Base-by-base conservation (phyloP, 176 grass and related monocot genomes). In the Melocanna baccifera region DNA sequence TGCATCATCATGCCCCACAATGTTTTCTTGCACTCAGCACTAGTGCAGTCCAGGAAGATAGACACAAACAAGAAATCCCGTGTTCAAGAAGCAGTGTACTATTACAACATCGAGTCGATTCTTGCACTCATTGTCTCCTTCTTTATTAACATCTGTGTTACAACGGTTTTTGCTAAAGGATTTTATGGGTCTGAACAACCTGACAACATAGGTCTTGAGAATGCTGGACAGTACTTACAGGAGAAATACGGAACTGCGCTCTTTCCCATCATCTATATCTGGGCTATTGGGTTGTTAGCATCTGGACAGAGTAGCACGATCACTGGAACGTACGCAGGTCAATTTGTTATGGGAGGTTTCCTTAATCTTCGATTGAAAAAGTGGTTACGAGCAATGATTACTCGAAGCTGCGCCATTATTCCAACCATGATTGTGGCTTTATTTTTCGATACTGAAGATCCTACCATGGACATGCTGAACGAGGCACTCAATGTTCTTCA, bases 401-500 rank as follows among this genome's bases (percentile, higher is more conserved):
- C 94, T 62, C 91, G 94, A 69, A 97, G 92, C 64, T 97, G 83
- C 46, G 94, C 94, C 40, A 92, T 97, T 85, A 81, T 97, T 79
- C 94, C 94, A 67, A 97, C 94, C 61, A 97, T 97, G 71, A 89
- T 97, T 37, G 92, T 97, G 39, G 94, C 94, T 57, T 75, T 97
- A 32, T 91, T 93, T 91, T 98, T 98, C 14, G 92, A 98, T 68
- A 95, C 95, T 34, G 95, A 90, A 86, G 91, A 89, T 86, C 84
- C 95, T 84, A 90, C 95, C 4, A 95, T 98, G 95, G 95, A 98
- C 71, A 69, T 88, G 55, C 85, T 98, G 85, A 98, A 98, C 1
- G 95, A 98, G 80, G 87, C 89, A 11, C 92, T 98, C 73, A 98
- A 98, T 88, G 95, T 98, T 37, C 95, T 98, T 91, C 95, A 98